Evolutionary conservation across 495 filamentous ascomycete species (phyloP).

Genomic region (Xanthoparmelia taractica): DNA sequence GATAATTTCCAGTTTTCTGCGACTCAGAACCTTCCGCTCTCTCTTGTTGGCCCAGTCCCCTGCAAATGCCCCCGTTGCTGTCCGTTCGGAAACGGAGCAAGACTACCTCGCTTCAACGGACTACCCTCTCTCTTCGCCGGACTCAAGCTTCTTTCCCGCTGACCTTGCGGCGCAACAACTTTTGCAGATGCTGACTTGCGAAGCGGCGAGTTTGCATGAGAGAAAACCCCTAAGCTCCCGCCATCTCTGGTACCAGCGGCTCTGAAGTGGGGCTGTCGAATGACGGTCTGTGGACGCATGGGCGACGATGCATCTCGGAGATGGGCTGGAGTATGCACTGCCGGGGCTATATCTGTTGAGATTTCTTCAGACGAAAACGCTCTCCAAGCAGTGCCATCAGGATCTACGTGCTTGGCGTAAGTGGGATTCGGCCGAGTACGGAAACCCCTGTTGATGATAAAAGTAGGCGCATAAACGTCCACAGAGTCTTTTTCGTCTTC

Average conservation of each 20-base stretch:
- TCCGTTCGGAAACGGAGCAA: slow-evolving; percentile 32
- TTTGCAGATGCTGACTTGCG: slow-evolving; percentile 52
- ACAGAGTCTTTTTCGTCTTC: slow-evolving; percentile 45
- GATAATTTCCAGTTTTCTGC: not conserved
- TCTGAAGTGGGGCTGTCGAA: slow-evolving; percentile 53
- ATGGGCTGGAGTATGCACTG: slow-evolving; percentile 39
- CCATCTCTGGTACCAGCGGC: slow-evolving; percentile 51
- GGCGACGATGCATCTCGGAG: slow-evolving; percentile 49
- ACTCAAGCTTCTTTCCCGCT: slow-evolving; percentile 33
- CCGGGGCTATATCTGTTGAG: slow-evolving; percentile 28
- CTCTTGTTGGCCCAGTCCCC: slow-evolving; percentile 27
- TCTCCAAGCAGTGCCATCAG: slow-evolving; percentile 40
- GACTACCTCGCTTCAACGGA: slow-evolving; percentile 33
- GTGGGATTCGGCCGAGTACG: slow-evolving; percentile 81
- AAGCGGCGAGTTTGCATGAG: slow-evolving; percentile 72
- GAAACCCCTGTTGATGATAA: slow-evolving; percentile 73
- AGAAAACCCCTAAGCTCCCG: slow-evolving; percentile 72
- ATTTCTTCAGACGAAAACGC: slow-evolving; percentile 16
- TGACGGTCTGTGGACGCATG: slow-evolving; percentile 38
- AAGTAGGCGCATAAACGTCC: slow-evolving; percentile 66
- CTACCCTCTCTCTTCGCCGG: slow-evolving; percentile 31
- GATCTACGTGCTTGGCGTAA: slow-evolving; percentile 71
- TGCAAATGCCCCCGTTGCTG: slow-evolving; percentile 30
- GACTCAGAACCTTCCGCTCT: slow-evolving; percentile 36
- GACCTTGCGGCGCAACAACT: slow-evolving; percentile 37